A percentile compares a stretch with the other conserved stretches of the same genome.
Evolutionary conservation across 2,329 filamentous ascomycete genomes (phyloP).

Genomic region (Coniella vitis): DNA sequence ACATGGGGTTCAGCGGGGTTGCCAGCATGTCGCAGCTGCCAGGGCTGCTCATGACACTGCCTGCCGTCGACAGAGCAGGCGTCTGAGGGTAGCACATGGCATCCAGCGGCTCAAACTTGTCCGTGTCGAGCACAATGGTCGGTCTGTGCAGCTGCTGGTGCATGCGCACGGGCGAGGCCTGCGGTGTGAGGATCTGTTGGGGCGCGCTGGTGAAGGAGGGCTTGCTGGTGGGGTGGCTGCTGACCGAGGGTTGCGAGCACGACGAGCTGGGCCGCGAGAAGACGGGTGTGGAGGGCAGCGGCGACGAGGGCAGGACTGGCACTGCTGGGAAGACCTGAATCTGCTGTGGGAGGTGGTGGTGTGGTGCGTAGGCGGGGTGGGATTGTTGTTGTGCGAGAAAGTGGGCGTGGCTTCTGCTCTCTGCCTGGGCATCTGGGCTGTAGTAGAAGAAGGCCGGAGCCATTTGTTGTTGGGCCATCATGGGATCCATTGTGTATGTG

Average conservation of each 20-base stretch:
- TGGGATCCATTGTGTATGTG: constrained; percentile 54
- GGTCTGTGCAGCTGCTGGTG: constrained; percentile 57
- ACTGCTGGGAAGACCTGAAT: constrained; percentile 48
- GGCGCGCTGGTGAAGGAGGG: constrained; percentile 52
- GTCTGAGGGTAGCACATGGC: constrained; percentile 73
- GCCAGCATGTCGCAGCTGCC: constrained; percentile 69
- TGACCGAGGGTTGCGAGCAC: constrained; percentile 50
- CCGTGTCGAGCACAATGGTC: constrained; percentile 71
- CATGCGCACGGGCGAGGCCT: constrained; percentile 67
- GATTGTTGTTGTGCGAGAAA: constrained; percentile 61
- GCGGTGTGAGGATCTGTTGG: constrained; percentile 59
- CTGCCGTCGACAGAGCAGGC: constrained; percentile 76
- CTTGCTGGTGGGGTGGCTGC: constrained; percentile 25
- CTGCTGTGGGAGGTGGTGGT: constrained; percentile 32
- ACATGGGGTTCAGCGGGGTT: constrained; percentile 76
- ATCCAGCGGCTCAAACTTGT: constrained; percentile 53
- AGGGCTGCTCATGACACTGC: constrained; percentile 81
- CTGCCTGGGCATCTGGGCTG: constrained; percentile 66
- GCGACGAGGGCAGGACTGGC: constrained; percentile 52
- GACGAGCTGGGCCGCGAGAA: constrained; percentile 61
- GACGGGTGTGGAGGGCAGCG: constrained; percentile 53
- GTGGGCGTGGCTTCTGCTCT: constrained; percentile 68
- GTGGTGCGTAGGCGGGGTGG: constrained; percentile 28
- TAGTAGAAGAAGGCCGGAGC: constrained; percentile 84
- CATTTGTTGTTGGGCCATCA: constrained; percentile 52